Evolutionary conservation across 306 rosid genomes (phyloP).

Genomic region (Abrus precatorius): DNA sequence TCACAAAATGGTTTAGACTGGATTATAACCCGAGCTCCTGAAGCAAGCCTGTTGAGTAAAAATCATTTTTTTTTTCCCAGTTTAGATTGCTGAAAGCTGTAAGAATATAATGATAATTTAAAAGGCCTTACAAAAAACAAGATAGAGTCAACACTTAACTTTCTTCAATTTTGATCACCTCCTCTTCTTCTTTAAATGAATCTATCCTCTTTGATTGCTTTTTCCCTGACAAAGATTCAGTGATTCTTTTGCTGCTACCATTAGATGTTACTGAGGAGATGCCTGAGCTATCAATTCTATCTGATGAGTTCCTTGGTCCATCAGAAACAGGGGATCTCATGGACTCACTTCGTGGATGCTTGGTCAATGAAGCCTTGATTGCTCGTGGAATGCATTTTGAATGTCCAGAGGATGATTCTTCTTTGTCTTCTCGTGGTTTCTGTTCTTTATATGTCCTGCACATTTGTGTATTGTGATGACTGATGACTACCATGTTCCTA

Average conservation of each 20-base stretch:
- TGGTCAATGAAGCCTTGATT: constrained; percentile 83
- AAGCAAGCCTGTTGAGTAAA: constrained; percentile 88
- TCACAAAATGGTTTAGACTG: constrained; percentile 68
- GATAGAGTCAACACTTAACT: constrained; percentile 76
- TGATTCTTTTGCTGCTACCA: constrained; percentile 73
- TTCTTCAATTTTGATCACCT: constrained; percentile 95
- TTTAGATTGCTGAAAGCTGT: constrained; percentile 33
- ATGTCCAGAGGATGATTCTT: constrained; percentile 75
- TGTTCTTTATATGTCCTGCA: constrained; percentile 74
- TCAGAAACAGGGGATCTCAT: constrained; percentile 86
- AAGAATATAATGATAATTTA: constrained; percentile 8
- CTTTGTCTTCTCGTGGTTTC: constrained; percentile 67
- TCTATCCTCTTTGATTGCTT: constrained; percentile 72
- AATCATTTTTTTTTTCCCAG: constrained; percentile 47
- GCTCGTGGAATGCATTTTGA: constrained; percentile 89
- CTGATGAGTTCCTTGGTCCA: constrained; percentile 78
- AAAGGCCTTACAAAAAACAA: constrained; percentile 37
- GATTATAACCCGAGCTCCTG: constrained; percentile 99
- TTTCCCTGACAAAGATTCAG: constrained; percentile 60
- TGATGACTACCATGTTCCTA: constrained; percentile 5
- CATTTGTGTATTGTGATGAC: constrained; percentile 39
- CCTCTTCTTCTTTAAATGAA: constrained; percentile 79
- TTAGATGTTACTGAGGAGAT: constrained; percentile 61
- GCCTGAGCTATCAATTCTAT: constrained; percentile 64
- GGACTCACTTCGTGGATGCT: constrained; percentile 77